Conservation (phyloP, 495 filamentous ascomycete species). For the Aspergillus cavernicola region DNA sequence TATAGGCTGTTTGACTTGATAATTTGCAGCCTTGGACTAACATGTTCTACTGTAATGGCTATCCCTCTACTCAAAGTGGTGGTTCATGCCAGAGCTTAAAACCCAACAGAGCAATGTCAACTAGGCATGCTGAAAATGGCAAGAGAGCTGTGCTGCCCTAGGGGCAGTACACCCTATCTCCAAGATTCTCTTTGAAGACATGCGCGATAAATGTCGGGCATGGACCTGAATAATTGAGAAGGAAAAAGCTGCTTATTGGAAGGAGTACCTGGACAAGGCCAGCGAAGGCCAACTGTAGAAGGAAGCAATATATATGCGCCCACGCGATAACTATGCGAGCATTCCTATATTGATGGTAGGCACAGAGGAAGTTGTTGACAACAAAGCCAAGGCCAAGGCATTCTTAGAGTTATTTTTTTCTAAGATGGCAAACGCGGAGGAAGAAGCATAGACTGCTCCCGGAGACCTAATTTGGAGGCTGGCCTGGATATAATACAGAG, state of each 20-base stretch:
- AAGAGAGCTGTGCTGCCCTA: conserved; percentile 11
- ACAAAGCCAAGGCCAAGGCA: conserved; percentile 21
- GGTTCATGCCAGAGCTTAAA: conserved; percentile 25
- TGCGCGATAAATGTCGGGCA: conserved; percentile 13
- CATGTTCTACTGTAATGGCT: conserved; percentile 8
- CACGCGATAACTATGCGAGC: conserved; percentile 18
- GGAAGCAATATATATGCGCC: conserved; percentile 24
- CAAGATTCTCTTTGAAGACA: background rate
- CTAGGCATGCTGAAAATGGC: conserved; percentile 15
- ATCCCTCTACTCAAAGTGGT: conserved; percentile 22
- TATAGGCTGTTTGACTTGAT: conserved; percentile 11
- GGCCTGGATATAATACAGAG: conserved; percentile 21
- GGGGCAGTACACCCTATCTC: conserved; percentile 9
- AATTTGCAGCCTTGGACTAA: conserved; percentile 12
- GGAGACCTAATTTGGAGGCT: conserved; percentile 23
- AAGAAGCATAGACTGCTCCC: conserved; percentile 20
- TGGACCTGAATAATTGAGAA: conserved; percentile 21
- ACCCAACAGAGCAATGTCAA: conserved; percentile 19
- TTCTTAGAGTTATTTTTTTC: conserved; percentile 29
- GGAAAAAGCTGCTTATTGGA: conserved; percentile 16
- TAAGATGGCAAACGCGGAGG: conserved; percentile 6
- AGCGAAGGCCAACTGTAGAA: conserved; percentile 22
- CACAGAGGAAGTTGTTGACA: conserved; percentile 11
- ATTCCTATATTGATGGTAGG: conserved; percentile 15
- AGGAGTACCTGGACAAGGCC: conserved; percentile 21